Base-by-base conservation (phyloP, 805 yeast genomes). In the Saturnispora besseyi region DNA sequence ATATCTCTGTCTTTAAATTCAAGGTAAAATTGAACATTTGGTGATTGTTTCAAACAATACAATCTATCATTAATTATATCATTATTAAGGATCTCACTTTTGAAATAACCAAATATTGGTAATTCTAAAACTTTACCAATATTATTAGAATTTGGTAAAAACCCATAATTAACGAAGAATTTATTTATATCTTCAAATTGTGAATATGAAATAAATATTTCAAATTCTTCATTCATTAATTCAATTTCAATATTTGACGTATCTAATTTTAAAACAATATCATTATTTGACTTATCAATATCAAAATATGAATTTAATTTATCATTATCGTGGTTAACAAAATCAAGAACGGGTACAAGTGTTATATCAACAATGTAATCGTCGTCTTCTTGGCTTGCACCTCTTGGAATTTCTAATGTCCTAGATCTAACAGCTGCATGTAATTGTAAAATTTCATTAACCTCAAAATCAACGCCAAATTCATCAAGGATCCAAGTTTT, bases 331-430 rank as follows among this genome's bases (percentile, higher is more conserved):
- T 84, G 91, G 60, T 84, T 84, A 5, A 76, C 84, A 69, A 77
- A 84, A 62, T 84, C 91, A 30, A 84, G 57, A 1, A 81, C 52
- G 1, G 91, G 89, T 0, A 83, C 86, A 49, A 84, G 60, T 0
- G 86, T 75, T 0, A 80, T 71, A 45, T 76, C 74, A 5, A 76
- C 75, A 4, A 62, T 57, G 53, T 68, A 80, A 41, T 73, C 77
- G 11, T 69, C 74, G 1, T 55, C 54, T n/a, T 57, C 64, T n/a
- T 48, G 53, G 1, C 52, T 57, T 6, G 44, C 46, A 7, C 30
- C 38, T 34, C 43, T 48, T 1, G 91, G 90, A 2, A 84, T 81
- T 59, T 83, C 89, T 44, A 83, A 66, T 0, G 77, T 74, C 49
- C 91, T 67, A 0, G 87, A 81, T 33, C 73, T 65, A 0, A 83